Base-by-base conservation (phyloP, 2,329 filamentous ascomycete species). In the Aspergillus fumigatus region DNA sequence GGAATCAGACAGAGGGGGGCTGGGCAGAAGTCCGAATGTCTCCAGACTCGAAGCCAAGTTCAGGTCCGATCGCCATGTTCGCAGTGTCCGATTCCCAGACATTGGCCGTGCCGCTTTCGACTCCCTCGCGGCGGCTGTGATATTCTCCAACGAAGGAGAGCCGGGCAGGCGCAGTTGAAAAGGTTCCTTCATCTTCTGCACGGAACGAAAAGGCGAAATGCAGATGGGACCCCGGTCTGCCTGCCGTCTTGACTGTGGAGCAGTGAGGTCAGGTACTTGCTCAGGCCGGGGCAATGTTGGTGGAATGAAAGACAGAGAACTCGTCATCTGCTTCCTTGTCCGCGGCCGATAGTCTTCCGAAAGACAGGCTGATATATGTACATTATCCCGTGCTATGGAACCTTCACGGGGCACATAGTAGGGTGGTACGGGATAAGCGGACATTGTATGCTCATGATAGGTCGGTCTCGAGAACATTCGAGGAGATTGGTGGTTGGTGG, bases 121-220 rank as follows among this genome's bases (percentile, higher is more conserved):
- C 17, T 66, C 64, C 23, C 59, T 64, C 5, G 63, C 57, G 26
- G 62, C 55, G 4, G 65, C 60, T 51, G 62, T 35, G 2, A 56
- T 60, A 17, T 59, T 65, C 45, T 75, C 72, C 29, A 62, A 57
- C 0, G 70, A 71, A 9, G 73, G 72, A 2, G 72, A 74, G 6
- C 62, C 54, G 8, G 72, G 72, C 11, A 75, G 62, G 54, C 67
- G 69, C 17, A 75, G 58, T 41, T 71, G 72, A 38, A 75, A 74
- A 14, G 73, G 72, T 51, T 74, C 67, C 48, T 74, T 75, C 73
- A 75, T 75, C 56, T 60, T 70, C 19, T 70, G 68, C 9, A 75
- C 73, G 1, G 73, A 75, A 17, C 73, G 72, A 53, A 75, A 75
- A 0, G 73, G 73, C 10, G 73, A 75, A 40, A 73, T 64, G 21